Conservation (phyloP, 2,329 filamentous ascomycete genomes). For the Macrophomina tecta region DNA sequence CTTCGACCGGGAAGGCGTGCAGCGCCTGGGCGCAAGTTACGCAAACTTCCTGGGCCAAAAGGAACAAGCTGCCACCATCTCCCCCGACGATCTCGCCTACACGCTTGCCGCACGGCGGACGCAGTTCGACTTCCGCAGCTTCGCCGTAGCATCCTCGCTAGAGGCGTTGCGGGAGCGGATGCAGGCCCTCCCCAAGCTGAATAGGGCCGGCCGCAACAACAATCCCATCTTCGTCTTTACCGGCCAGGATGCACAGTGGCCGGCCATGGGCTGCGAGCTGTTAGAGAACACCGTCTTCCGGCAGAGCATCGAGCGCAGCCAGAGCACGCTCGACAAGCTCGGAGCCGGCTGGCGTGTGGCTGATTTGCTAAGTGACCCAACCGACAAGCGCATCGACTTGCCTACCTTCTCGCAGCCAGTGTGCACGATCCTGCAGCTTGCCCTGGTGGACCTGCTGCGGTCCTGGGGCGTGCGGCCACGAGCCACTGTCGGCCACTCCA, state of each 20-base stretch:
- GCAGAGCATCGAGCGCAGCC: constrained; percentile 31
- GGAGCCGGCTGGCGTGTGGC: constrained; percentile 30
- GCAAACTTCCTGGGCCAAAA: neutral
- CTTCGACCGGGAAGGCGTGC: constrained; percentile 1
- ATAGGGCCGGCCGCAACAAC: neutral
- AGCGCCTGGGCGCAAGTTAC: constrained; percentile 9
- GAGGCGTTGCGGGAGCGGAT: neutral
- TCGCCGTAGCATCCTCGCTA: neutral
- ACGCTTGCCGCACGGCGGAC: constrained; percentile 19
- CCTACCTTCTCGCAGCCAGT: constrained; percentile 26
- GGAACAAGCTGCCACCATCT: neutral
- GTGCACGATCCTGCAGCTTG: constrained; percentile 28
- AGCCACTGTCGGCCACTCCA: constrained; percentile 26
- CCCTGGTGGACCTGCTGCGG: constrained; percentile 20
- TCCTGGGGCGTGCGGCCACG: constrained; percentile 21
- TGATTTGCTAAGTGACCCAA: constrained; percentile 33
- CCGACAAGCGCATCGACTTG: constrained; percentile 31
- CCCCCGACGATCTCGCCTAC: neutral
- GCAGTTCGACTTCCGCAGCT: neutral
- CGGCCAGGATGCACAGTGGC: constrained; percentile 41
- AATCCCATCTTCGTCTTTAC: constrained; percentile 45
- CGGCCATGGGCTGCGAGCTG: constrained; percentile 7
- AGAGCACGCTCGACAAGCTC: constrained; percentile 13
- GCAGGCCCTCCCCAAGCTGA: neutral
- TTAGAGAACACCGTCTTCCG: constrained; percentile 16